These are phyloP conservation scores for Lentithecium fluviatile DNA, from an alignment of 495 filamentous ascomycete genomes.

Conservation along the genomic window DNA sequence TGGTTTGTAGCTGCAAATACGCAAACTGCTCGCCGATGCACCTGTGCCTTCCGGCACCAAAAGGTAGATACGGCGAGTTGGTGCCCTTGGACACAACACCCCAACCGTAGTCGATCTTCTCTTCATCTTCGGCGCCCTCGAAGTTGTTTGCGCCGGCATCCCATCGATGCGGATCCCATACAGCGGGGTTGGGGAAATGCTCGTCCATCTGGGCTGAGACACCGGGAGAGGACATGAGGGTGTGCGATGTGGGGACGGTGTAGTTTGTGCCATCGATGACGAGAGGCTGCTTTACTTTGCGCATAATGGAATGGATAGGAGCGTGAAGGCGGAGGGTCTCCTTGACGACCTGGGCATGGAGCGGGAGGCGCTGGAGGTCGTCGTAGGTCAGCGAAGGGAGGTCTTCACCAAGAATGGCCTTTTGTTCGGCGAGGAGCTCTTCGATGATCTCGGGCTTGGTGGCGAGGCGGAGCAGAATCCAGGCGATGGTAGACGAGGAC, in stretches of 20 bases:
- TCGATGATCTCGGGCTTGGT: constrained; percentile 56
- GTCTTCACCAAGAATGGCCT: constrained; percentile 51
- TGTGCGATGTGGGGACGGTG: constrained; percentile 71
- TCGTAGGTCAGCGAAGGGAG: constrained; percentile 57
- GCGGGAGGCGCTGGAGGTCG: constrained; percentile 52
- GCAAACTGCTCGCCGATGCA: constrained; percentile 99
- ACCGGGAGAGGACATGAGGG: constrained; percentile 78
- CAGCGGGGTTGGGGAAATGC: constrained; percentile 77
- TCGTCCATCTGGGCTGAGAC: constrained; percentile 65
- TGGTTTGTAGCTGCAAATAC: constrained; percentile 84
- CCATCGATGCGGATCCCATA: constrained; percentile 92
- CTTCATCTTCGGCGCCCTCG: constrained; percentile 60
- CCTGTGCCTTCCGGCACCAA: constrained; percentile 88
- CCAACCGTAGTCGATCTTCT: constrained; percentile 89
- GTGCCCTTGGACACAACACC: constrained; percentile 89
- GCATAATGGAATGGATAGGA: constrained; percentile 64
- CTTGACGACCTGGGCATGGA: constrained; percentile 59
- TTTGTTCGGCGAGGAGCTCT: constrained; percentile 59
- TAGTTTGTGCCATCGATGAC: constrained; percentile 72
- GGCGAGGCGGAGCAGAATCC: constrained; percentile 62
- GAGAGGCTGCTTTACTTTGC: constrained; percentile 61
- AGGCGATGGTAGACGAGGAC: constrained; percentile 57
- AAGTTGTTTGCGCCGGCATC: constrained; percentile 48
- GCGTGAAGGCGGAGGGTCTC: constrained; percentile 63
- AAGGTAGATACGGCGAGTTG: constrained; percentile 84